Evolutionary conservation across 2,329 filamentous ascomycete genomes (phyloP), one percentile per base, ranked within the genome.

Genomic region (Colletotrichum truncatum): DNA sequence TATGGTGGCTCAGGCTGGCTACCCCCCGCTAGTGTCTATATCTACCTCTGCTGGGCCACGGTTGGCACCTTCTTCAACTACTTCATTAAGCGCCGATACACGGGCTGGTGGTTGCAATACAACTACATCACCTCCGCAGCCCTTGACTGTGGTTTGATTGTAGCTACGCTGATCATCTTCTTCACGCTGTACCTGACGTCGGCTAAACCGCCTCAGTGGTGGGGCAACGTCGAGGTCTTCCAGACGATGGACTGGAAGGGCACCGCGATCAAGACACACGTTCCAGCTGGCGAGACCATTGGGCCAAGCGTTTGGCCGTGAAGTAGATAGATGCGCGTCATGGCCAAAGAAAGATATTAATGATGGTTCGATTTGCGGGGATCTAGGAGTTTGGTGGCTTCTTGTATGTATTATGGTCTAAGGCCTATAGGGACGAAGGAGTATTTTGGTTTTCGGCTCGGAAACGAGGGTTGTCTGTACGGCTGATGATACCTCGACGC

Each of bases 81-180:
- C 71, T 87, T 83, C 70, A 85, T 93, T 73, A 86, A 87, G 73
- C 83, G 88, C 63, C 84, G 86, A 67, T 90, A 85, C 77, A 86
- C 84, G 4, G 90, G 89, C 32, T 93, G 91, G 91, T 93, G 91
- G 91, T 81, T 91, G 75, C 88, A 90, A 75, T 93, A 92, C 80
- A 93, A 93, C 80, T 93, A 93, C 74, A 84, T 93, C 72, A 87
- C 89, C 0, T 92, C 90, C 18, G 91, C 91, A 0, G 91, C 88
- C 1, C 79, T 93, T 36, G 91, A 93, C 74, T 86, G 86, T 51
- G 91, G 91, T 5, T 82, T 92, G 5, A 87, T 89, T 11, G 75
- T 93, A 18, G 86, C 84, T 32, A 90, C 89, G 0, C 84, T 93
- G 34, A 75, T 93, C 62, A 89, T 93, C 62, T 92, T 93, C 80